Conservation (phyloP, 2,329 filamentous ascomycete species). For the Kalaharituber pfeilii region DNA sequence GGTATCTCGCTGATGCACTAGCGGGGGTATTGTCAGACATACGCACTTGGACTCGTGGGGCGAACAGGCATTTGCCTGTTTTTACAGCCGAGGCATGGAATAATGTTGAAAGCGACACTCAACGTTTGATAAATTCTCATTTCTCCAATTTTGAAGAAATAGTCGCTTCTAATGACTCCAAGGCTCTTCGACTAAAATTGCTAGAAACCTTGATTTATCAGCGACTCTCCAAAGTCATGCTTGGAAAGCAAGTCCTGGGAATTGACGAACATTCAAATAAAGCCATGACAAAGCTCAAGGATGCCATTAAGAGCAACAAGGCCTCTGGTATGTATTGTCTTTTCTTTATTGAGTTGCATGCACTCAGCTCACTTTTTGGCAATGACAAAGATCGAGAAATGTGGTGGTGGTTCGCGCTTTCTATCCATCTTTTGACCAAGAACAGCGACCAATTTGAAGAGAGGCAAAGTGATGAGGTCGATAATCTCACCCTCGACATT, state of each 20-base stretch:
- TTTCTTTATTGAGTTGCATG: too few relatives aligned
- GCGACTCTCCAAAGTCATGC: not conserved
- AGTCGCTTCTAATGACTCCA: not conserved
- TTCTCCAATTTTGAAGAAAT: not conserved
- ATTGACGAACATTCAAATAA: too few relatives aligned
- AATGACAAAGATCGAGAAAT: slow-evolving; percentile 4
- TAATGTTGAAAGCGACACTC: not conserved
- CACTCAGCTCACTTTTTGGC: too few relatives aligned
- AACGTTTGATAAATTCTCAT: not conserved
- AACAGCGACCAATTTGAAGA: not conserved
- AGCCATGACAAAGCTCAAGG: too few relatives aligned
- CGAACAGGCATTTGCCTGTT: not conserved
- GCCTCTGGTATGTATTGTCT: too few relatives aligned
- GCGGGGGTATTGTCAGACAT: not conserved
- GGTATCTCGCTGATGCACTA: not conserved
- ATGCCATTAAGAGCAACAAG: too few relatives aligned
- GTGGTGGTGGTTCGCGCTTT: slow-evolving; percentile 8
- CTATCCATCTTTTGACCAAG: not conserved
- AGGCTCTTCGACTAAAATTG: not conserved
- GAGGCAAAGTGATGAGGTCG: not conserved
- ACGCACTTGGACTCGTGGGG: not conserved
- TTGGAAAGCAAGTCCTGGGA: not conserved
- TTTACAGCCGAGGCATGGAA: not conserved
- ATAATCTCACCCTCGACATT: not conserved
- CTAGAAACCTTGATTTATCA: not conserved